Base-by-base conservation (phyloP, 116 monocot genomes). In the Cymodocea nodosa region DNA sequence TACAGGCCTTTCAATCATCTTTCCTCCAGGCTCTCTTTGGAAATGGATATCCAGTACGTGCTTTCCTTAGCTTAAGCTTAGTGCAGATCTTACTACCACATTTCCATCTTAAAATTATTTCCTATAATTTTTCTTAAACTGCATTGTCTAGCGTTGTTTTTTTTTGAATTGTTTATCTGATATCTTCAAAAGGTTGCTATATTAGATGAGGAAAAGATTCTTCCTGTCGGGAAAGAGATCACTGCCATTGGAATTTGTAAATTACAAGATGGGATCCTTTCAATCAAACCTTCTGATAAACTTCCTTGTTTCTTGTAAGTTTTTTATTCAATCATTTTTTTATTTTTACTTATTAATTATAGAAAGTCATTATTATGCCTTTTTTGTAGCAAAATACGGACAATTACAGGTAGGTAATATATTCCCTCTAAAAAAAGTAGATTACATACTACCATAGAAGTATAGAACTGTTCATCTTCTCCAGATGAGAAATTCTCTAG, bases 231-330 rank as follows among this genome's bases (percentile, higher is more conserved):
- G 59, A 85, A 85, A 68, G 78, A 80, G 51, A 81, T 95, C 30
- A 95, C 90, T 58, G 95, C 87, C 17, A 63, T 95, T 72, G 95
- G 95, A 23, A 74, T 85, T 56, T 87, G 87, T 72, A 79, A 64
- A 62, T 51, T 62, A 37, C 61, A 71, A 56, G 63, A 75, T 75
- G 95, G 71, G 71, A 56, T 51, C 63, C 71, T 90, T 58, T 85
- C 83, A 78, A 85, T 95, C 50, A 87, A 80, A 62, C 78, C 90
- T 35, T 90, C 77, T 62, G 19, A 65, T 23, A 85, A 90, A 15
- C 77, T 95, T 67, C 95, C 90, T 51, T 90, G 34, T 82, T 95
- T 95, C 76, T 73, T 95, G 95, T 95, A 80, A 79, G 85, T 51
- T 55, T 73, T 48, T 58, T 23, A 22, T 4, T 2, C 13, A 59